phyloP scores from a whole-genome alignment of 257 asterid genomes.

The Anisodus acutangulus region DNA sequence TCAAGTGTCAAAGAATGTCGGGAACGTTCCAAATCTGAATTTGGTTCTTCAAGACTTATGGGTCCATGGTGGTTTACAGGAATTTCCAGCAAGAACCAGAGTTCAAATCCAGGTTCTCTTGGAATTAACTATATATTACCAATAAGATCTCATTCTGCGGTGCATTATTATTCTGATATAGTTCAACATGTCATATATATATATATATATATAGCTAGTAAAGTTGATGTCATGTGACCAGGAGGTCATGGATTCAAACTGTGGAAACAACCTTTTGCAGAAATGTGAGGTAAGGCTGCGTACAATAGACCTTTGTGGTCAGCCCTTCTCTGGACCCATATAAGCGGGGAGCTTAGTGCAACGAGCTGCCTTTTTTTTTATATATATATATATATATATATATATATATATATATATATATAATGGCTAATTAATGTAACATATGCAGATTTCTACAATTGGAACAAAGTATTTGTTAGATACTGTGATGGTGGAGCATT shows the following conservation, averaged over 20 bases:
- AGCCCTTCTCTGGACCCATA: no score
- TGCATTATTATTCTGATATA: no score
- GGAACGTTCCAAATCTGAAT: background rate
- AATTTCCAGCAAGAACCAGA: background rate
- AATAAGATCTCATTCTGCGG: background rate
- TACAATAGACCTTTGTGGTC: no score
- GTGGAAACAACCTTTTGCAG: no score
- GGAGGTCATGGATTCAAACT: no score
- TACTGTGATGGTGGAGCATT: conserved; percentile 12
- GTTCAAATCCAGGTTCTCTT: background rate
- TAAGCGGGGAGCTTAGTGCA: no score
- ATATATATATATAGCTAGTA: no score
- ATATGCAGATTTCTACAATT: conserved; percentile 2
- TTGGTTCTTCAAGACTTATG: background rate
- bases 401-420: no score
- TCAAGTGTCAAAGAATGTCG: background rate
- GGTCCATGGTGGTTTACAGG: background rate
- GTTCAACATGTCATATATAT: background rate
- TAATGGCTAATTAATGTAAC: background rate
- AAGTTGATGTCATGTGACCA: no score
- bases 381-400: no score
- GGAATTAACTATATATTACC: background rate
- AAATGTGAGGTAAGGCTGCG: no score
- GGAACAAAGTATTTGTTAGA: conserved; percentile 1
- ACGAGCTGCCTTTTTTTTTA: no score